These are phyloP conservation scores for Colletotrichum siamense DNA, from an alignment of 2,329 filamentous ascomycete genomes.

Conservation along the genomic window DNA sequence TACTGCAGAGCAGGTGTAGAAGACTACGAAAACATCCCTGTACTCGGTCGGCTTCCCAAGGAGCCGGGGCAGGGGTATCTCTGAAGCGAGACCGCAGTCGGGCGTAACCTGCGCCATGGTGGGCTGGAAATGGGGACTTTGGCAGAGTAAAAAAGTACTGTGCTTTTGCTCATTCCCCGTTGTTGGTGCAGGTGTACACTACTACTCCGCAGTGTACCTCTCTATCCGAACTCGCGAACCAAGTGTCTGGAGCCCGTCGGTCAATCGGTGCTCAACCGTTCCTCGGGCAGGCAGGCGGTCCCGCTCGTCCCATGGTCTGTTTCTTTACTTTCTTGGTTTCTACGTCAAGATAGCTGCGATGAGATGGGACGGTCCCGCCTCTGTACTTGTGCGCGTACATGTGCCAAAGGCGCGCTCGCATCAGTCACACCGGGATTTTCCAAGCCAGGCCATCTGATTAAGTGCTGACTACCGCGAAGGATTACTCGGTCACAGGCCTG, in stretches of 20 bases:
- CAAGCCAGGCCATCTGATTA: background rate
- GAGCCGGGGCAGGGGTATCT: slow-evolving; percentile 3
- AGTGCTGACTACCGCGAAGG: background rate
- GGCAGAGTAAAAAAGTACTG: background rate
- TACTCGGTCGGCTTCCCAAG: background rate
- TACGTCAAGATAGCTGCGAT: background rate
- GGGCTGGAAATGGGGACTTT: slow-evolving; percentile 1
- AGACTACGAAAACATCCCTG: background rate
- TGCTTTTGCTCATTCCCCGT: background rate
- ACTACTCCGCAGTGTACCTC: background rate
- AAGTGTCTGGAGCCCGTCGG: background rate
- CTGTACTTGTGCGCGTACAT: background rate
- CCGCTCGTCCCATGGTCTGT: background rate
- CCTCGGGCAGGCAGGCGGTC: background rate
- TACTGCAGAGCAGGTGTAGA: background rate
- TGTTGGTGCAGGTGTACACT: background rate
- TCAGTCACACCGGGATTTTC: background rate
- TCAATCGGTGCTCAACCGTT: background rate
- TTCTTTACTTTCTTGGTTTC: background rate
- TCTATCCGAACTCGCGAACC: background rate
- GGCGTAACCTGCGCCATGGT: slow-evolving; percentile 8
- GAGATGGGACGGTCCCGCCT: background rate
- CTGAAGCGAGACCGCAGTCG: slow-evolving; percentile 2
- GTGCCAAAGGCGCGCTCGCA: background rate
- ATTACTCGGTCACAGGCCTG: background rate